These are phyloP conservation scores for Pterulicium gracile DNA, from an alignment of 1,284 basidiomycete species.

Conservation along the genomic window DNA sequence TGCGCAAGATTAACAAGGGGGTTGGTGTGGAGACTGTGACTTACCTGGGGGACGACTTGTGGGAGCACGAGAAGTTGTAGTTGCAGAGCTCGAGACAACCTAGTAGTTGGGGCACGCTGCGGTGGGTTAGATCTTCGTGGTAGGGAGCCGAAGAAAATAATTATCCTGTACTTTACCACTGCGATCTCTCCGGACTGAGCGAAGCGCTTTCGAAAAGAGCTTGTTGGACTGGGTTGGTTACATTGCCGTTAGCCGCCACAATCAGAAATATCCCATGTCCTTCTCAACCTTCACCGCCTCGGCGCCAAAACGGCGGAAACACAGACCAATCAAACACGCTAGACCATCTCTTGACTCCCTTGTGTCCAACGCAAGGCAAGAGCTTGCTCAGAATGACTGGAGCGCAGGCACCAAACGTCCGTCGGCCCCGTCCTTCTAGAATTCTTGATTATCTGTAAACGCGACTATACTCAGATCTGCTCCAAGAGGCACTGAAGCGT, in stretches of 20 bases:
- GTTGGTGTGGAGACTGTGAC: constrained; percentile 83
- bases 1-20: constrained; percentile 83
- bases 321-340: constrained; percentile 7
- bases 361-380: constrained; percentile 26
- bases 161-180: constrained; percentile 1
- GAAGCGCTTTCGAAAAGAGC: no score
- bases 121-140: no score
- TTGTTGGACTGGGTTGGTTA: no score
- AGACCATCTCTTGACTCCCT: constrained; percentile 15
- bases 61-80: constrained; percentile 33
- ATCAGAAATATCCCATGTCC: constrained; percentile 15
- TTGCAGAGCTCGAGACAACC: neutral
- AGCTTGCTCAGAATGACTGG: constrained; percentile 31
- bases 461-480: no score
- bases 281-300: constrained; percentile 32
- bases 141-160: no score
- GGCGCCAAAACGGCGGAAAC: constrained; percentile 29
- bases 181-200: neutral
- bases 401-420: constrained; percentile 25
- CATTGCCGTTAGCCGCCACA: neutral
- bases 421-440: no score
- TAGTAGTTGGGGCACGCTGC: neutral
- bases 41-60: constrained; percentile 86
- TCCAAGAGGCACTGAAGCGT: no score
- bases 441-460: no score